Evolutionary conservation across 208 protist species (phyloP), one percentile per base, ranked within the genome.

Genomic region (Vickermania ingenoplastis): DNA sequence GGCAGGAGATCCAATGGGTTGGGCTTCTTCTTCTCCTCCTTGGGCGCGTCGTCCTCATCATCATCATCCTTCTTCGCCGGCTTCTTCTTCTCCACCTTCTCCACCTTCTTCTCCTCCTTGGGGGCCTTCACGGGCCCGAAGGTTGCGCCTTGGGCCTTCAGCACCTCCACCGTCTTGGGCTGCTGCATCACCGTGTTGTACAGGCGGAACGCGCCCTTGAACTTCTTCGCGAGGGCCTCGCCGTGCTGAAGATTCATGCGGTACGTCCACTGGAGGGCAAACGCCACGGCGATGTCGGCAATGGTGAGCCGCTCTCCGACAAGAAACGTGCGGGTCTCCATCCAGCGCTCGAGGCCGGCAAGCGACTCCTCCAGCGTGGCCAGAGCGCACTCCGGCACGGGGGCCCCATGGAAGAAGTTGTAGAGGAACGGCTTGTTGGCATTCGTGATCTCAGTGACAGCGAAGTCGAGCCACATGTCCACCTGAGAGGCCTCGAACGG

Each of bases 391-490:
- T 17, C 56, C 14, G 79, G 65, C 7, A 61, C 45, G 30, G 68
- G 61, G n/a, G 25, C 41, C n/a, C 62, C 65, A 2, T 21, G 3
- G 53, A 86, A 81, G 24, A 45, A 0, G 26, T 74, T 52, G 3
- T 48, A 2, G 2, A 81, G 0, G 70, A 71, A 88, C 0, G 74
- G 77, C 13, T 61, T 48, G 31, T 28, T 68, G 30, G 50, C 28
- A 31, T 68, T 45, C 51, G 80, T 71, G 31, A 95, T 52, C 72
- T 95, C 89, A 3, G 57, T 80, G 17, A 67, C 45, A 5, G 74
- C 68, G 63, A 92, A 92, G 73, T 95, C 89, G 13, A 95, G 63
- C 89, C 89, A 95, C 78, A 79, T 83, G 72, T 95, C 89, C 21
- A 92, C 77, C 69, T 91, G 81, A 28, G 67, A 76, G 51, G 27